Evolutionary conservation across 805 yeast genomes (phyloP).

Genomic region (Starmerella stellata): DNA sequence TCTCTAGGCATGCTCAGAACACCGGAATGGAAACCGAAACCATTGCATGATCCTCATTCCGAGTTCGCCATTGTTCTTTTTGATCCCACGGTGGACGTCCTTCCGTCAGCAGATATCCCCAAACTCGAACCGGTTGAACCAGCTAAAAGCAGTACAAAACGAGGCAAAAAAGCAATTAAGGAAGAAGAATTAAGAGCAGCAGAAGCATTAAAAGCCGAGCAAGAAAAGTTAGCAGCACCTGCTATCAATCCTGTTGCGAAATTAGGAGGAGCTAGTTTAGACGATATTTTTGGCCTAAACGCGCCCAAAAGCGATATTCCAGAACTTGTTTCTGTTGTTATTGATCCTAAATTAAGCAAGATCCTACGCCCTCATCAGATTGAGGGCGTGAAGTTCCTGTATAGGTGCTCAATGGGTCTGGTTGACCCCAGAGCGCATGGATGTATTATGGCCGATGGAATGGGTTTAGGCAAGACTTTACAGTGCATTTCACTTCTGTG

Average conservation of each 20-base stretch:
- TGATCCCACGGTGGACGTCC: conserved; percentile 76
- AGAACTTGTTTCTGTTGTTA: conserved; percentile 79
- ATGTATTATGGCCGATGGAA: conserved; percentile 95
- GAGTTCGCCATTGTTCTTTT: conserved; percentile 87
- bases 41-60: conserved; percentile 85
- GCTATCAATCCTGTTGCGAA: too few species aligned
- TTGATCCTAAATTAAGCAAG: conserved; percentile 73
- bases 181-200: too few species aligned
- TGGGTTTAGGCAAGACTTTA: conserved; percentile 84
- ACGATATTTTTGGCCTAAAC: conserved; percentile 59
- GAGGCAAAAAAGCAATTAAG: neutral
- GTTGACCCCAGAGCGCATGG: conserved; percentile 54
- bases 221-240: conserved; percentile 1
- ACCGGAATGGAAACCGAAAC: conserved; percentile 56
- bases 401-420: conserved; percentile 77
- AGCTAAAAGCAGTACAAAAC: conserved; percentile 8
- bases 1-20: conserved; percentile 63
- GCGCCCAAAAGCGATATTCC: conserved; percentile 31
- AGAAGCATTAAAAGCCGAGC: neutral
- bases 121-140: conserved; percentile 19
- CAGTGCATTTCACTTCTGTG: conserved; percentile 83
- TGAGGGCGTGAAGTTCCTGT: conserved; percentile 82
- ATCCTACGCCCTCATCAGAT: conserved; percentile 89
- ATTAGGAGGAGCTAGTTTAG: conserved; percentile 31
- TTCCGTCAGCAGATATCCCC: conserved; percentile 12